phyloP scores from a whole-genome alignment of 1,139 yeast species.

The Geotrichum citri-aurantii region DNA sequence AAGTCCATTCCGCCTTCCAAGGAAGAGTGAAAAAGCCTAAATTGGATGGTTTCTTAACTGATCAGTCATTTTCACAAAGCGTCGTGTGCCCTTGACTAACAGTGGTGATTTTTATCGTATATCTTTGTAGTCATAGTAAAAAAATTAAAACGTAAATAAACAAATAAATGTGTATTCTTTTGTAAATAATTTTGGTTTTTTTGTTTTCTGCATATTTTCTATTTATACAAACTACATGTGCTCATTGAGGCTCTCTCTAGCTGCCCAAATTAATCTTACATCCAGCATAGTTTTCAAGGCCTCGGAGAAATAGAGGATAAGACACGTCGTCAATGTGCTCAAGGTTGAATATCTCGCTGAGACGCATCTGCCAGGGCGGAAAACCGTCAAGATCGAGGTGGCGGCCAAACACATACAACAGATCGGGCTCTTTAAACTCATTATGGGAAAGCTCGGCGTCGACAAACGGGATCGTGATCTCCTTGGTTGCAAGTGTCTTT shows the following conservation, averaged over 20 bases:
- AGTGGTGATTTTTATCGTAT: neutral
- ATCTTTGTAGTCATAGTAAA: neutral
- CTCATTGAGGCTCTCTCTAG: conserved; percentile 29
- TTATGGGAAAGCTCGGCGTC: conserved; percentile 69
- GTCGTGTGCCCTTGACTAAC: neutral
- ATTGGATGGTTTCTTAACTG: neutral
- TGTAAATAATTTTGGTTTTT: neutral
- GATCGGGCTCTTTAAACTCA: conserved; percentile 88
- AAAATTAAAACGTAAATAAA: neutral
- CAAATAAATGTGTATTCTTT: neutral
- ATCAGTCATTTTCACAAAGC: neutral
- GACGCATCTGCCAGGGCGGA: conserved; percentile 96
- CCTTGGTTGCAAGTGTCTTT: conserved; percentile 57
- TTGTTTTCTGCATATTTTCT: neutral
- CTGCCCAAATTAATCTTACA: conserved; percentile 87
- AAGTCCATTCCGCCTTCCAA: conserved; percentile 39
- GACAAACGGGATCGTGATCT: conserved; percentile 66
- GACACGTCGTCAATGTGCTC: conserved; percentile 79
- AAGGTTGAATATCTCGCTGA: conserved; percentile 87
- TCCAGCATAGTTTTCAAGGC: conserved; percentile 68
- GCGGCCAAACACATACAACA: conserved; percentile 81
- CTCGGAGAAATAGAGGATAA: conserved; percentile 81
- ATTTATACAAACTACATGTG: neutral
- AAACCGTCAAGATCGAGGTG: conserved; percentile 81
- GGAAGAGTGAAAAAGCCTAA: neutral